Base-by-base conservation (phyloP, 306 rosid species). In the Sesbania bispinosa region DNA sequence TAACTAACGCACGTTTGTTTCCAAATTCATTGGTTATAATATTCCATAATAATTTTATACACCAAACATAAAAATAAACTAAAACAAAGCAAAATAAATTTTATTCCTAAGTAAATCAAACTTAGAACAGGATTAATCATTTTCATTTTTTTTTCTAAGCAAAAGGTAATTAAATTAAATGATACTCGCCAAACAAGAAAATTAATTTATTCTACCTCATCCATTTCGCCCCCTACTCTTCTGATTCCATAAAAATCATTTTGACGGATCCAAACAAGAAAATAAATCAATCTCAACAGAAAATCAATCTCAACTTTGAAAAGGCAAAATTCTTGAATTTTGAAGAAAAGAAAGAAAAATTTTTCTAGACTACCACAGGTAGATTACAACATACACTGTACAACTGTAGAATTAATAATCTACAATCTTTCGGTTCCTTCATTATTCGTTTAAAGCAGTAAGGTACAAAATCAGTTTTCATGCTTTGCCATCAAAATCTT, bases 381-480 rank as follows among this genome's bases (percentile, higher is more conserved):
- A 45, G 57, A 74, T 78, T 62, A 81, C 75, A 65, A 78, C 80
- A 62, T 62, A 57, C 55, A 78, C 58, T 80, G 78, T 81, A 74
- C 83, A 81, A 51, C 61, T 62, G 54, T 47, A 30, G 50, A 51
- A 61, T 62, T 30, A 50, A 71, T 52, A 46, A 35, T 50, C 84
- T 62, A 71, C 46, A 57, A 10, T 15, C 13, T 38, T 54, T 51
- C 72, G 66, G 43, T 71, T 69, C 29, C 66, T 54, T 52, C 71
- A 10, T 77, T 69, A 58, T 74, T 58, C 27, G 15, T 57, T 76
- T 59, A 74, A 71, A 67, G 66, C 53, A 41, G 73, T 59, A 30
- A 53, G 66, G 77, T 60, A 57, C 85, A 85, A 85, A 84, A 81
- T 74, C 78, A 75, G 76, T 63, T 73, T 67, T 52, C 58, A 52